Base-by-base conservation (phyloP, 768 basidiomycete species). In the Serendipita sp. region DNA sequence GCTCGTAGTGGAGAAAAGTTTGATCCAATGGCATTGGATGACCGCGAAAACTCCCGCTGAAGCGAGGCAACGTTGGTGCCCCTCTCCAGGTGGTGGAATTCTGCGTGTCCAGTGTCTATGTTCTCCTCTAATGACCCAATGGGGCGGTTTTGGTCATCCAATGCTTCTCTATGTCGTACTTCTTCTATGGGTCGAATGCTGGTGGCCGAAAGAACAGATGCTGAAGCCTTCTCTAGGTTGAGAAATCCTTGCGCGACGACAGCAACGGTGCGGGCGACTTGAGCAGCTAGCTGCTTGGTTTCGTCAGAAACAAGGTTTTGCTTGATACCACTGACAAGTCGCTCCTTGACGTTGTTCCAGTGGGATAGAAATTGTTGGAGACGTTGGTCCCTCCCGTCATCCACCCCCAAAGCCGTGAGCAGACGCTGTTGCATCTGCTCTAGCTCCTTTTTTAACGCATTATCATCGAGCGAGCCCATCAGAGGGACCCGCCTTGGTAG, bases 251-350 rank as follows among this genome's bases (percentile, higher is more conserved):
- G n/a, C 7, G 53, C 53, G 22, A 58, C 31, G 24, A 33, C 53
- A n/a, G 53, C 17, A n/a, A 58, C 31, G 17, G 17, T 17, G 53
- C 30, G 24, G 53, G 31, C 53, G n/a, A 58, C 53, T n/a, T 58
- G 24, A n/a, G 53, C 53, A 58, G 53, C 53, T 9, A 58, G 53
- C 53, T 58, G 53, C 53, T 28, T 58, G 17, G 53, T 58, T n/a
- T 58, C 53, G 22, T 58, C 17, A 7, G 24, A 28, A 9, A 58
- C 22, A 31, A 28, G 5, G n/a, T 33, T 31, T 17, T 28, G n/a
- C 7, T 22, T 17, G 31, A 33, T n/a, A 31, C 22, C 53, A 7
- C 3, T 26, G 22, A 58, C 31, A 33, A 58, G 20, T n/a, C 31
- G n/a, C 22, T 58, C 17, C 31, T 58, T 58, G 53, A 58, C 22